Evolutionary conservation across 176 grass and related monocot genomes (phyloP).

Genomic region (Raddia distichophylla): DNA sequence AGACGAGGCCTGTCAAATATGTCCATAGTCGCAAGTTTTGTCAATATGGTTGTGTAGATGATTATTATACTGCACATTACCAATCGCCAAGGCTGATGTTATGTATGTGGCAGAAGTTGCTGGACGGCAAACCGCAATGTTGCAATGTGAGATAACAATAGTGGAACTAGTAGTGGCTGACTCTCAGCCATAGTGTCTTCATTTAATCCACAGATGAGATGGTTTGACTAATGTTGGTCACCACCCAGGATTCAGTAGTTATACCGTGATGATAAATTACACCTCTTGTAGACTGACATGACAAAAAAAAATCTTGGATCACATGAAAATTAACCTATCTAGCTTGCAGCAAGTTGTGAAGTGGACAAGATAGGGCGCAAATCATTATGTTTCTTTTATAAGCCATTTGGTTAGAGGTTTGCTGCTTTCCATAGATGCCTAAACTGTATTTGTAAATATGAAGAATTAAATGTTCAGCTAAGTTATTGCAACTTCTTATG

Average conservation of each 20-base stretch:
- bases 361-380: neutral
- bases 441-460: slow-evolving; percentile 35
- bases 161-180: slow-evolving; percentile 19
- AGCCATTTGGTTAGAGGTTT: neutral
- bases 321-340: slow-evolving; percentile 23
- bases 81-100: slow-evolving; percentile 88
- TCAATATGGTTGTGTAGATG: slow-evolving; percentile 75
- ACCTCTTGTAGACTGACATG: slow-evolving; percentile 40
- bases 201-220: slow-evolving; percentile 34
- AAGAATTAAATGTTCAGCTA: slow-evolving; percentile 16
- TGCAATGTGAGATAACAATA: slow-evolving; percentile 76
- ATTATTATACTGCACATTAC: slow-evolving; percentile 85
- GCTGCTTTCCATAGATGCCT: slow-evolving; percentile 6
- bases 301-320: slow-evolving; percentile 20
- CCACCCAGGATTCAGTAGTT: slow-evolving; percentile 26
- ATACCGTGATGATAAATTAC: slow-evolving; percentile 36
- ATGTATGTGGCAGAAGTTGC: slow-evolving; percentile 83
- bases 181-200: slow-evolving; percentile 24
- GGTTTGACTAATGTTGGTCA: slow-evolving; percentile 17
- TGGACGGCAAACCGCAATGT: slow-evolving; percentile 62
- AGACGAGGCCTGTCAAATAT: slow-evolving; percentile 60
- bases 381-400: neutral
- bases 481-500: slow-evolving; percentile 18
- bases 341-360: slow-evolving; percentile 4
- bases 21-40: slow-evolving; percentile 70